Evolutionary conservation across 1,139 yeast genomes (phyloP), one percentile per base, ranked within the genome.

Genomic region (Hyphopichia khmerensis): DNA sequence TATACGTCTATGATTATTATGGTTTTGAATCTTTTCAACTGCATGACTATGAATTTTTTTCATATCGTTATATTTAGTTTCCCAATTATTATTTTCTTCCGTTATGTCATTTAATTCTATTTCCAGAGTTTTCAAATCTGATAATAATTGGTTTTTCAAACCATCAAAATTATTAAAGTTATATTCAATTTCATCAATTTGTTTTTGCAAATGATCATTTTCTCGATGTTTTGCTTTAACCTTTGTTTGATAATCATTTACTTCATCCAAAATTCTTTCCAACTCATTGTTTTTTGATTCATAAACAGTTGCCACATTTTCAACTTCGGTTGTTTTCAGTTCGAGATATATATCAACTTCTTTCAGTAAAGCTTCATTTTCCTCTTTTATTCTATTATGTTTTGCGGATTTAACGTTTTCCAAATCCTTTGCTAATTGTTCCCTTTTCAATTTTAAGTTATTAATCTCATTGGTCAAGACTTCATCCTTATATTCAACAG

Each of bases 1-100:
- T 8, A 69, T 65, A 45, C 76, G 62, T 48, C 76, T 47, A 42
- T 65, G 67, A 3, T 43, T 41, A 10, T 59, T 57, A 42, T 66
- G 64, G 15, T 57, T 52, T 2, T 48, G 41, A 11, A 55, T 40
- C 40, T 65, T 64, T 2, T 36, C 32, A 10, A 45, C 38, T 1
- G 59, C 49, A 3, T 32, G 39, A 2, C 48, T 40, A 39, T 51
- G 53, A 14, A 31, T 40, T 0, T 31, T 26, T 17, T 44, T 39
- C 2, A 52, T 45, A 0, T 33, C 33, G 1, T 43, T 41, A 19
- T 49, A 47, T 16, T 45, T 44, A 10, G 38, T 29, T 7, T 49
- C 43, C 56, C 56, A 51, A 5, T 39, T 44, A 11, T 15, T 29
- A 21, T 50, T 42, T 34, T 40, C 36, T 29, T 39, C 30, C n/a